These are phyloP conservation scores for Coelastrella sp. DNA, from an alignment of 139 green algal species.

Conservation along the genomic window DNA sequence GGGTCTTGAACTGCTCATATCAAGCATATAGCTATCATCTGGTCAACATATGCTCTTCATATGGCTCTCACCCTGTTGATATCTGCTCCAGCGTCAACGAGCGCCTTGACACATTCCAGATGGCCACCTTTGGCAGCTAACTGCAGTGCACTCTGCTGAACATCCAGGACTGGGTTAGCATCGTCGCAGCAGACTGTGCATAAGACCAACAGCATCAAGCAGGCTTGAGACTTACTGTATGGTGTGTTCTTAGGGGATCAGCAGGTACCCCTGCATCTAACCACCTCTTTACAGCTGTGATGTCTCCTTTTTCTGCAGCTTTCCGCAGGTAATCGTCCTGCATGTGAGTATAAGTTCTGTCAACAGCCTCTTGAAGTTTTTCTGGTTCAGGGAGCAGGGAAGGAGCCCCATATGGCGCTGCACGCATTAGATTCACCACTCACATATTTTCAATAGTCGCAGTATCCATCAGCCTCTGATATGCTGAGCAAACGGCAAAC, in stretches of 20 bases:
- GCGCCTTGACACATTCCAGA: neutral
- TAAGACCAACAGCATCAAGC: neutral
- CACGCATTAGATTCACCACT: too few species aligned
- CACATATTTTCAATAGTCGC: too few species aligned
- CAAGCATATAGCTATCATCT: neutral
- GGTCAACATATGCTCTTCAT: neutral
- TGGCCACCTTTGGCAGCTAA: constrained; percentile 13
- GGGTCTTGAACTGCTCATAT: neutral
- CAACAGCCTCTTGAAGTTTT: neutral
- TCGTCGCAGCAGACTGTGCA: neutral
- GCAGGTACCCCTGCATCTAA: constrained; percentile 4
- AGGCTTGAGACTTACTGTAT: constrained; percentile 1
- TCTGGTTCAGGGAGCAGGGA: too few species aligned
- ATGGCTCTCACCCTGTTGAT: constrained; percentile 24
- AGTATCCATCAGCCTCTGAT: neutral
- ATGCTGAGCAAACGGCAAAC: neutral
- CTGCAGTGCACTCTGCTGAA: constrained; percentile 38
- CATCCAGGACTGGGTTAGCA: neutral
- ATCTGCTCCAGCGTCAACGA: constrained; percentile 31
- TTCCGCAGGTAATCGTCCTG: constrained; percentile 32
- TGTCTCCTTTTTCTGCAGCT: constrained; percentile 23
- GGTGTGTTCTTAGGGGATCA: constrained; percentile 15
- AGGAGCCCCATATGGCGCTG: too few species aligned
- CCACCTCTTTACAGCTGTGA: neutral
- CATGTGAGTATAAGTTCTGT: neutral